Base-by-base conservation (phyloP, 768 basidiomycete genomes). In the Antrodiella citrinella region DNA sequence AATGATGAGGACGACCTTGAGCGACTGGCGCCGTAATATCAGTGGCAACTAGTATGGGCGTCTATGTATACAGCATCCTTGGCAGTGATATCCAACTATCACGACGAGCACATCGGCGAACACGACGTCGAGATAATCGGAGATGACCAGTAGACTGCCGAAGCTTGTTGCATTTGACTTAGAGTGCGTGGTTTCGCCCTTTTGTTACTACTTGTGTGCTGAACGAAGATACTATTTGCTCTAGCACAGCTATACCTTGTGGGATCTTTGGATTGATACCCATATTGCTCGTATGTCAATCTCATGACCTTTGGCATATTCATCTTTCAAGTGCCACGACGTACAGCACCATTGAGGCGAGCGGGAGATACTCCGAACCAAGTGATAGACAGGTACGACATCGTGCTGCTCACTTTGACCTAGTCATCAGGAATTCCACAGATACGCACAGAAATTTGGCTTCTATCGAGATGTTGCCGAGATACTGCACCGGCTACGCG, bases 191-290 rank as follows among this genome's bases (percentile, higher is more conserved):
- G 26, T 18, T 11, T 35, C 30, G 30, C 7, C 30, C 7, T 35
- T 42, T 20, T 52, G 24, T 22, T 26, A 44, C 21, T 21, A 10
- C 44, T 21, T 43, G 12, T 23, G 19, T 15, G 62, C 61, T 25
- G 54, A 24, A 57, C n/a, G 2, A 21, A 52, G 21, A 22, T n/a
- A 15, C 44, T 26, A 18, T 20, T 30, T n/a, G n/a, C n/a, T n/a
- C n/a, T 46, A 58, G 51, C 4, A 26, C 54, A 90, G 89, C 61
- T 91, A 86, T 63, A 92, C 91, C 0, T 70, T 92, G 4, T 92
- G 89, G 90, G 78, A 84, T 51, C 70, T 91, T 13, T 91, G 89
- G 90, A 84, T 92, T 47, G 91, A 93, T 63, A 81, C 81, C 15
- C 84, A 91, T 62, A 73, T 87, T 47, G 68, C 73, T 41, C 77